Evolutionary conservation across 768 basidiomycete genomes (phyloP), one percentile per base, ranked within the genome.

Genomic region (Atractiella rhizophila): DNA sequence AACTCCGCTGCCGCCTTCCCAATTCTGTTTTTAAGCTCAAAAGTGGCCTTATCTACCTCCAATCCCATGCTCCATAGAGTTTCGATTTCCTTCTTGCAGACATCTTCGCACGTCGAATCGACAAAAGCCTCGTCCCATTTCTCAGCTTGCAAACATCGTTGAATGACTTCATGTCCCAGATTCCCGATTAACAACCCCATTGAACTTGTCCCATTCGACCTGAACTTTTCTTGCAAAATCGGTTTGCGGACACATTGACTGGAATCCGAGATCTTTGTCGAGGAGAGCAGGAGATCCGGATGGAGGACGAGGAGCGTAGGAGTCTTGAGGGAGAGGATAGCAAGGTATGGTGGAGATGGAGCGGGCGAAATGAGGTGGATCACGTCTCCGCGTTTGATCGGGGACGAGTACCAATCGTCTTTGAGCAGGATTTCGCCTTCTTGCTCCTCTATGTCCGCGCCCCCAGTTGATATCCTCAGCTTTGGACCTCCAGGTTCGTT

Each of bases 121-220:
- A 54, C 49, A 15, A 29, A 50, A 3, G 47, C 48, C 7, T 50
- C 46, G 19, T 51, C 51, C 44, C 60, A 58, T 11, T 44, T 37
- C 24, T 55, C 52, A 27, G 51, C 52, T 19, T 55, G 57, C 38
- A 96, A 62, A 49, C 80, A 83, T 0, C 65, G 61, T 55, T 96
- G 85, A 63, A 91, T 70, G 26, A 94, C 73, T 48, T 82, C 74
- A 51, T 98, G 91, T 5, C 91, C 66, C 59, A 96, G 72, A 51
- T 76, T 91, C 28, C 91, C 91, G 72, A 83, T 94, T 0, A 88
- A 64, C 15, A 52, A 46, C 7, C 47, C 46, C 44, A 57, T 35
- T 52, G 53, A 43, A 0, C 65, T 61, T 0, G 42, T 71, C 67
- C 28, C 68, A 70, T 31, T 75, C 59, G 38, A 74, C 64, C 61